Evolutionary conservation across 192 early-diverging fungal species (phyloP), one percentile per base, ranked within the genome.

Genomic region (Geranomyces variabilis): DNA sequence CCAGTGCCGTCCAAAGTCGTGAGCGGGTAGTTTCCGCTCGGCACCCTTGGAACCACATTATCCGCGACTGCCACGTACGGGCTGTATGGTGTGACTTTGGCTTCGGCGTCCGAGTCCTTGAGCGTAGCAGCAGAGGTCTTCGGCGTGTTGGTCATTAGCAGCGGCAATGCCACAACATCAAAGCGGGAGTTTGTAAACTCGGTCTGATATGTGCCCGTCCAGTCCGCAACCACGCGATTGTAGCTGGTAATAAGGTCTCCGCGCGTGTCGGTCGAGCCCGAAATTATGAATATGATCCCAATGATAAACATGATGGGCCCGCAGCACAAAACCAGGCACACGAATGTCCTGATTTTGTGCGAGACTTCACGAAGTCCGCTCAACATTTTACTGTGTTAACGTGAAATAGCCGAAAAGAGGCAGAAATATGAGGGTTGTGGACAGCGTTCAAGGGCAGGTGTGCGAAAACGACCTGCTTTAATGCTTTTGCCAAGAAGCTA

Each of bases 251-350:
- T 61, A 3, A 28, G 17, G 7, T 61, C 19, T n/a, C 33, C 59
- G 5, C 59, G 26, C 19, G 29, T 31, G 33, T 61, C 29, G 26
- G 28, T 61, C 8, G 59, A 26, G 19, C 21, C 59, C 24, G 59
- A 61, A 4, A 33, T 34, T 7, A 61, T 6, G 26, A 61, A 61
- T 2, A 61, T 34, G 59, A 61, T 61, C 8, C 59, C 59, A 7
- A 61, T 30, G 26, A 61, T 61, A 6, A 61, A n/a, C 28, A 61
- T n/a, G 26, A 61, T 30, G 33, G 59, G 59, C 29, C 59, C 59
- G 31, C 5, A 19, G 29, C 24, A 61, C 3, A n/a, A 61, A 19
- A 28, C 29, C 21, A 26, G 29, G 26, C 29, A 31, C 29, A 61
- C 29, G 7, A 33, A 26, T 19, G 26, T 61, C 21, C 59, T 26